Percentiles rank a stretch among this genome's conserved stretches.
Conservation (phyloP, 2,329 filamentous ascomycete species). For the Hypoxylon sp. region DNA sequence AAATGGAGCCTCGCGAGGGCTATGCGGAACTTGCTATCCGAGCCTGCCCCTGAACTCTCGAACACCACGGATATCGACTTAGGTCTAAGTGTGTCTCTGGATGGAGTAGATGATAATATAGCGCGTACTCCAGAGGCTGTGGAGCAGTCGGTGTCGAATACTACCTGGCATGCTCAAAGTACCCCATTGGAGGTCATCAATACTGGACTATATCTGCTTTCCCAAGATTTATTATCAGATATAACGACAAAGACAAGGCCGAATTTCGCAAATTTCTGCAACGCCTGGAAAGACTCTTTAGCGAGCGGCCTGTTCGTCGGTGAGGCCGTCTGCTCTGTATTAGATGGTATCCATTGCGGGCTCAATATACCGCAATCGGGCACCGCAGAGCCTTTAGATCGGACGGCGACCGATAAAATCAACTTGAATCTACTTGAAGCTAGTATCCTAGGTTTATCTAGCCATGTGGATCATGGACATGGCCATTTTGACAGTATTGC, state of each 20-base stretch:
- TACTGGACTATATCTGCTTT: constrained; percentile 34
- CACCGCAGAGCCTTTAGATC: constrained; percentile 24
- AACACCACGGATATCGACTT: constrained; percentile 4
- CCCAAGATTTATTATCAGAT: constrained; percentile 30
- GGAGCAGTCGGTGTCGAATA: constrained; percentile 1
- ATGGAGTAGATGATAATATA: constrained; percentile 21
- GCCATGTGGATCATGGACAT: background rate
- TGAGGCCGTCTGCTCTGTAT: constrained; percentile 36
- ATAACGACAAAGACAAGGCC: background rate
- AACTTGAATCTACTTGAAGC: constrained; percentile 39
- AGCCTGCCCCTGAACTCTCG: background rate
- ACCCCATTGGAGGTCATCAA: constrained; percentile 36
- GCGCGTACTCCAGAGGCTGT: constrained; percentile 1
- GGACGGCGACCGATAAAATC: constrained; percentile 19
- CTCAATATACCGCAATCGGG: constrained; percentile 17
- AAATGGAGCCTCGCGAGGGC: constrained; percentile 5
- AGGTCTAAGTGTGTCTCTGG: constrained; percentile 21
- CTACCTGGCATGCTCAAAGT: constrained; percentile 33
- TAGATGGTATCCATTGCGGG: constrained; percentile 42
- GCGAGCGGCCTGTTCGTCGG: constrained; percentile 33
- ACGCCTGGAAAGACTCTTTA: constrained; percentile 44
- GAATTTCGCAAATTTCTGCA: constrained; percentile 47
- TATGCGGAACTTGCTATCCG: constrained; percentile 27
- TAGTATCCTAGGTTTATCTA: constrained; percentile 47
- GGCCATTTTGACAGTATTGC: constrained; percentile 35